These are phyloP conservation scores for Lepidium africanum DNA, from an alignment of 345 rosid genomes.

Conservation along the genomic window DNA sequence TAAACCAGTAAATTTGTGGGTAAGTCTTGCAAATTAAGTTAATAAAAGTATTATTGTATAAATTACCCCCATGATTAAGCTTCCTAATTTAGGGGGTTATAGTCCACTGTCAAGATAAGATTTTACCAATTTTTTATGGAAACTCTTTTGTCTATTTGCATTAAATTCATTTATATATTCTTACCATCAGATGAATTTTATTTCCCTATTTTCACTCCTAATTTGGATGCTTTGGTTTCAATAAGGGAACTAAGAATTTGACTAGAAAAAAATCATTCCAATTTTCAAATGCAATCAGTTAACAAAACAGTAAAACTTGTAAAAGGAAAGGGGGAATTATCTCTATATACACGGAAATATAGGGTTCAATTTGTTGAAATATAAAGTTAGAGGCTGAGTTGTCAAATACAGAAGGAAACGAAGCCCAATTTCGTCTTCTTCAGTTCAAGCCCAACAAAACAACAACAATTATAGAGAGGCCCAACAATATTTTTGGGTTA, in stretches of 20 bases:
- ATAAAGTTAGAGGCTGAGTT: neutral
- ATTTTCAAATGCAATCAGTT: neutral
- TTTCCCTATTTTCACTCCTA: neutral
- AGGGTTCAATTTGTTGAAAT: neutral
- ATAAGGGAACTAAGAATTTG: neutral
- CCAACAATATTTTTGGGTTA: neutral
- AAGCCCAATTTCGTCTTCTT: neutral
- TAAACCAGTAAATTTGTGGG: neutral
- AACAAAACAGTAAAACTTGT: neutral
- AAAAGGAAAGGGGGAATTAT: neutral
- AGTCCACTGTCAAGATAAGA: neutral
- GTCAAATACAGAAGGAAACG: neutral
- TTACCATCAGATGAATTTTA: neutral
- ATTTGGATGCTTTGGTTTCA: slow-evolving; percentile 2
- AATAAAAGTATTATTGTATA: neutral
- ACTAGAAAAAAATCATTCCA: neutral
- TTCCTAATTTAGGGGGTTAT: neutral
- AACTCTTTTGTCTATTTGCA: neutral
- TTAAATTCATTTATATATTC: neutral
- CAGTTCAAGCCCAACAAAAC: too few relatives aligned
- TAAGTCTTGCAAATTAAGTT: neutral
- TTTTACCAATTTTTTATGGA: neutral
- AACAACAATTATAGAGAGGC: too few relatives aligned
- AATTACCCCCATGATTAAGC: neutral
- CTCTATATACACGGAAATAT: neutral